A percentile compares a stretch with the other conserved stretches of the same genome.
Evolutionary conservation across 2,329 filamentous ascomycete species (phyloP).

Genomic region (Exophiala viscosa): DNA sequence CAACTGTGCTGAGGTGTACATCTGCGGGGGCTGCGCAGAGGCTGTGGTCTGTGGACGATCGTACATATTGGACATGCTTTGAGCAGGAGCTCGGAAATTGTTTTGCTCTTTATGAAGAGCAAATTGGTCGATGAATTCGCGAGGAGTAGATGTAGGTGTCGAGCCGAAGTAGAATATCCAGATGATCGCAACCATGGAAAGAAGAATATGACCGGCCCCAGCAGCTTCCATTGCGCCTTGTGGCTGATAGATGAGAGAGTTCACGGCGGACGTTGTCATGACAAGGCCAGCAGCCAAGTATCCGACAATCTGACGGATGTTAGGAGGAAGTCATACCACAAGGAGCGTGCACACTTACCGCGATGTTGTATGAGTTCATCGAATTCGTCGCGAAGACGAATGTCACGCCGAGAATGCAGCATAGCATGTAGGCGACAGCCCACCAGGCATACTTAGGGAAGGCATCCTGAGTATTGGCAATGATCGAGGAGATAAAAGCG

Average conservation of each 20-base stretch:
- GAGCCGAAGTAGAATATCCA: constrained; percentile 99
- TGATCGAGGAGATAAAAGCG: constrained; percentile 79
- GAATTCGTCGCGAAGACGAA: constrained; percentile 81
- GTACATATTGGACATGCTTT: constrained; percentile 57
- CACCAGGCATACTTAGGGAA: constrained; percentile 94
- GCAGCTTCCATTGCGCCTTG: constrained; percentile 75
- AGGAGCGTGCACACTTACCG: constrained; percentile 48
- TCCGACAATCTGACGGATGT: constrained; percentile 62
- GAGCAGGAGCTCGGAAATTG: constrained; percentile 31
- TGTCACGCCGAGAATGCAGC: constrained; percentile 73
- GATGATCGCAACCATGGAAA: constrained; percentile 91
- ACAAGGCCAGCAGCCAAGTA: constrained; percentile 81
- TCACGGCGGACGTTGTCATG: constrained; percentile 79
- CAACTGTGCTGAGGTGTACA: constrained; percentile 95
- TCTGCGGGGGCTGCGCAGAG: constrained; percentile 74
- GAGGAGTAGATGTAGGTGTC: constrained; percentile 76
- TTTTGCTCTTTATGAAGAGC: constrained; percentile 76
- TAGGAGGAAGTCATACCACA: constrained; percentile 24
- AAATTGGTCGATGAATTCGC: constrained; percentile 92
- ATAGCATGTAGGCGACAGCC: constrained; percentile 79
- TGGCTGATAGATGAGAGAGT: constrained; percentile 75
- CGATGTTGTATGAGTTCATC: constrained; percentile 84
- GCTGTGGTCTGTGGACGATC: constrained; percentile 79
- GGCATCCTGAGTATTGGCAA: constrained; percentile 57
- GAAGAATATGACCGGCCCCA: constrained; percentile 85